Conservation (phyloP, 352 stramenopile genomes). For the Phytopythium chamaehyphon region DNA sequence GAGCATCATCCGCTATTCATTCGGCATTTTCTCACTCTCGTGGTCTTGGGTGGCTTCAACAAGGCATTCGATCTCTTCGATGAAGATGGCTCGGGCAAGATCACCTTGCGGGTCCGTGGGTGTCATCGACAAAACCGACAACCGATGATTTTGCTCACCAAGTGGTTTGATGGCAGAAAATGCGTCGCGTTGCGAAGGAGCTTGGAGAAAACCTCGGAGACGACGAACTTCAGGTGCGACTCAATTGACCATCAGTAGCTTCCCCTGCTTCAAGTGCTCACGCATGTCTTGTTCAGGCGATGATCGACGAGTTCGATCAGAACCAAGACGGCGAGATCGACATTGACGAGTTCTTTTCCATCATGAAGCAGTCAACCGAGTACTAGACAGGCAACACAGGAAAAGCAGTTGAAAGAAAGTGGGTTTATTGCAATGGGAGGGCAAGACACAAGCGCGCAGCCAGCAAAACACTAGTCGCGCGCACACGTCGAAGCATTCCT, state of each 20-base stretch:
- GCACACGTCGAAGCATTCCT: conserved; percentile 8
- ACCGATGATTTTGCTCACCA: background rate
- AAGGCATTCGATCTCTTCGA: conserved; percentile 95
- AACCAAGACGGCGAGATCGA: conserved; percentile 92
- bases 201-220: conserved; percentile 92
- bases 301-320: conserved; percentile 95
- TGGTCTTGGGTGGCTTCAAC: background rate
- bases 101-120: conserved; percentile 63
- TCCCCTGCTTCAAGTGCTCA: background rate
- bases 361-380: conserved; percentile 85
- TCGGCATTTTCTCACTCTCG: background rate
- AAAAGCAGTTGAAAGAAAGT: conserved; percentile 6
- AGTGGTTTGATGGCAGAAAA: conserved; percentile 56
- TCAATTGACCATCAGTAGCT: background rate
- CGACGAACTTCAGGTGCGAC: conserved; percentile 75
- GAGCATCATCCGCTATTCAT: background rate
- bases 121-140: background rate
- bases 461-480: background rate
- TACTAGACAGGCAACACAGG: conserved; percentile 25
- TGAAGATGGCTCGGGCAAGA: conserved; percentile 87
- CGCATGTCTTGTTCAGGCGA: conserved; percentile 45
- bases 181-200: conserved; percentile 90
- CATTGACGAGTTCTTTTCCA: conserved; percentile 87
- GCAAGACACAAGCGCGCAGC: conserved; percentile 6
- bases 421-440: conserved; percentile 17